Evolutionary conservation across 352 stramenopile genomes (phyloP).

Genomic region (Achlya hypogyna): DNA sequence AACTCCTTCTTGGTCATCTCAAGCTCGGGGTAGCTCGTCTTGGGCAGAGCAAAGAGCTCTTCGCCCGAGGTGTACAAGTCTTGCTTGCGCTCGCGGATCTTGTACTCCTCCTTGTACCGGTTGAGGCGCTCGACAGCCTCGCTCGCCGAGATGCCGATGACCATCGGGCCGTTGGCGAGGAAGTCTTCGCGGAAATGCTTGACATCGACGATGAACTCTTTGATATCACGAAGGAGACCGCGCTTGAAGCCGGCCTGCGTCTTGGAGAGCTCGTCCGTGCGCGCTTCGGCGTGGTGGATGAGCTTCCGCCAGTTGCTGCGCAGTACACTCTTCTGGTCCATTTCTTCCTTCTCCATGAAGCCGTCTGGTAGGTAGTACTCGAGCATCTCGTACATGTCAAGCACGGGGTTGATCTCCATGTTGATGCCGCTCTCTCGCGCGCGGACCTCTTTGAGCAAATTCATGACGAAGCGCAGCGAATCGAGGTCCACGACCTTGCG

Average conservation of each 20-base stretch:
- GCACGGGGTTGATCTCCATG: slow-evolving; percentile 96
- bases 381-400: slow-evolving; percentile 99
- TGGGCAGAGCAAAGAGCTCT: slow-evolving; percentile 93
- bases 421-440: slow-evolving; percentile 96
- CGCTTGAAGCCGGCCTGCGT: slow-evolving; percentile 95
- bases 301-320: slow-evolving; percentile 96
- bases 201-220: slow-evolving; percentile 95
- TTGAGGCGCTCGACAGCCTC: slow-evolving; percentile 96
- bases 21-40: slow-evolving; percentile 95
- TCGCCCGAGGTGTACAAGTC: slow-evolving; percentile 95
- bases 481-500: slow-evolving; percentile 95
- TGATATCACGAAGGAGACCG: slow-evolving; percentile 92
- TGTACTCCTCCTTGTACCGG: slow-evolving; percentile 96
- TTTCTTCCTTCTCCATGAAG: slow-evolving; percentile 99
- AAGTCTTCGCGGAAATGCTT: slow-evolving; percentile 95
- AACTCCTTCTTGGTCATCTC: slow-evolving; percentile 97
- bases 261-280: slow-evolving; percentile 93
- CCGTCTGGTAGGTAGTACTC: slow-evolving; percentile 88
- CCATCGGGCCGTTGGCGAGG: slow-evolving; percentile 93
- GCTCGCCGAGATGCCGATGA: slow-evolving; percentile 93
- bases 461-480: slow-evolving; percentile 96
- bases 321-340: slow-evolving; percentile 98
- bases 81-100: slow-evolving; percentile 96
- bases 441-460: slow-evolving; percentile 95
- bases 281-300: slow-evolving; percentile 89